A percentile compares a stretch with the other conserved stretches of the same genome.
These are phyloP conservation scores for Pichia exigua DNA, from an alignment of 805 yeast species.

Conservation along the genomic window DNA sequence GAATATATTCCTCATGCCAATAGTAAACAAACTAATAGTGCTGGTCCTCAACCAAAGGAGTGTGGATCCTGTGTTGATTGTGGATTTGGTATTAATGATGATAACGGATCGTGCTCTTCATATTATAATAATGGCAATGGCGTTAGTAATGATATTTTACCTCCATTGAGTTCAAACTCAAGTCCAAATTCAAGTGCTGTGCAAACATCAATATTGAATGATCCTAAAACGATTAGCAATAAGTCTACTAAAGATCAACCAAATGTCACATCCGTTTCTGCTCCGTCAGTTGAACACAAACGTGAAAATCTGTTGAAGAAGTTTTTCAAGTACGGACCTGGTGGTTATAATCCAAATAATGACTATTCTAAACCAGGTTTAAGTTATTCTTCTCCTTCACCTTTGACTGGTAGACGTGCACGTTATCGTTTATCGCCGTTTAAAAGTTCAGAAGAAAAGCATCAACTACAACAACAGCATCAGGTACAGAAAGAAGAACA, in stretches of 20 bases:
- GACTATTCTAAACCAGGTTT: background rate
- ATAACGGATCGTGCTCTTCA: slow-evolving; percentile 1
- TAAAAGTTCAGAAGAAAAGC: slow-evolving; percentile 1
- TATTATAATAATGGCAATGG: background rate
- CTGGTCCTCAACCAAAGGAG: slow-evolving; percentile 10
- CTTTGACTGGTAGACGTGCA: slow-evolving; percentile 6
- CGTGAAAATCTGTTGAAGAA: slow-evolving; percentile 8
- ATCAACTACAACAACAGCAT: slow-evolving; percentile 3
- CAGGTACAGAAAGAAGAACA: slow-evolving; percentile 1
- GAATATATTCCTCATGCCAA: slow-evolving; percentile 23
- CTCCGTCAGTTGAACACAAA: slow-evolving; percentile 1
- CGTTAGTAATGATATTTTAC: background rate
- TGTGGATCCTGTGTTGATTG: slow-evolving; percentile 25
- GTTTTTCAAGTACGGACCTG: slow-evolving; percentile 10
- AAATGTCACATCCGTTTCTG: background rate
- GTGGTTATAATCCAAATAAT: slow-evolving; percentile 4
- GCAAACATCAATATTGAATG: background rate
- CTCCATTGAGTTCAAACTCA: background rate
- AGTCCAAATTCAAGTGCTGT: background rate
- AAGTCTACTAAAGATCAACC: background rate
- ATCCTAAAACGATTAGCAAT: background rate
- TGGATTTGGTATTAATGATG: slow-evolving; percentile 19
- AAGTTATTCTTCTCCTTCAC: background rate
- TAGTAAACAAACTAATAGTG: slow-evolving; percentile 3
- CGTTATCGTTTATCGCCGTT: slow-evolving; percentile 10